These are phyloP conservation scores for Ustilago hordei DNA, from an alignment of 1,284 basidiomycete species.

Conservation along the genomic window DNA sequence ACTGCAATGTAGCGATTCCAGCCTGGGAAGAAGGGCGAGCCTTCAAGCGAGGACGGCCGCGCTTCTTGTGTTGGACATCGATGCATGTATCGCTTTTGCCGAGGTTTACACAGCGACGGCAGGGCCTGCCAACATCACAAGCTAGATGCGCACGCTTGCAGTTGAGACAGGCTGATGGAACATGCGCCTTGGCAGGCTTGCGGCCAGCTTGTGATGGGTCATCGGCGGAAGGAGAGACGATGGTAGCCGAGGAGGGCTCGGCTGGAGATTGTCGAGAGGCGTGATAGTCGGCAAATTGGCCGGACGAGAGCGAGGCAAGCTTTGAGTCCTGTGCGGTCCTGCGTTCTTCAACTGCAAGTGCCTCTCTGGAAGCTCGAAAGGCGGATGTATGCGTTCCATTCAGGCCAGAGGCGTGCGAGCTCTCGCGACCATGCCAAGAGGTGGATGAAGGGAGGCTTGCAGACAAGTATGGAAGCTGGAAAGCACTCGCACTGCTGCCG, in stretches of 20 bases:
- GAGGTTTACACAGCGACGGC: conserved; percentile 58
- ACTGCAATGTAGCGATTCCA: conserved; percentile 22
- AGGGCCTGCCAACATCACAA: conserved; percentile 58
- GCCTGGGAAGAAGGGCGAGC: conserved; percentile 48
- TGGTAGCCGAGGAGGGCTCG: conserved; percentile 3
- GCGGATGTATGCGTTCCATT: conserved; percentile 8
- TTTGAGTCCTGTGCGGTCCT: conserved; percentile 18
- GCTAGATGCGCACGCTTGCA: conserved; percentile 63
- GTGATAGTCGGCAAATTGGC: conserved; percentile 21
- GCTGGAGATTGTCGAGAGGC: conserved; percentile 2
- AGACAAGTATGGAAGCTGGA: conserved; percentile 42
- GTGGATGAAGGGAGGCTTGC: conserved; percentile 36
- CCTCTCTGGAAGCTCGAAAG: conserved; percentile 21
- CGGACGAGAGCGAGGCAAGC: conserved; percentile 22
- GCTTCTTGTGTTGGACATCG: conserved; percentile 64
- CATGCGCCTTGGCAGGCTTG: conserved; percentile 57
- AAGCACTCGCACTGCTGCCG: conserved; percentile 16
- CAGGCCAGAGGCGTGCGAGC: conserved; percentile 2
- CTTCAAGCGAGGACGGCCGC: conserved; percentile 57
- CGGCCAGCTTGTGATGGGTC: conserved; percentile 28
- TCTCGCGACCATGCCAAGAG: conserved; percentile 31
- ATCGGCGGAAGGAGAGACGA: conserved; percentile 26
- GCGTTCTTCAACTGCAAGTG: conserved; percentile 8
- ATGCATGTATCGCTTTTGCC: conserved; percentile 62
- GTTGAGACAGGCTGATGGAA: conserved; percentile 59